A percentile compares a stretch with the other conserved stretches of the same genome.
phyloP scores from a whole-genome alignment of 352 stramenopile genomes.

The Blastocystis sp. region DNA sequence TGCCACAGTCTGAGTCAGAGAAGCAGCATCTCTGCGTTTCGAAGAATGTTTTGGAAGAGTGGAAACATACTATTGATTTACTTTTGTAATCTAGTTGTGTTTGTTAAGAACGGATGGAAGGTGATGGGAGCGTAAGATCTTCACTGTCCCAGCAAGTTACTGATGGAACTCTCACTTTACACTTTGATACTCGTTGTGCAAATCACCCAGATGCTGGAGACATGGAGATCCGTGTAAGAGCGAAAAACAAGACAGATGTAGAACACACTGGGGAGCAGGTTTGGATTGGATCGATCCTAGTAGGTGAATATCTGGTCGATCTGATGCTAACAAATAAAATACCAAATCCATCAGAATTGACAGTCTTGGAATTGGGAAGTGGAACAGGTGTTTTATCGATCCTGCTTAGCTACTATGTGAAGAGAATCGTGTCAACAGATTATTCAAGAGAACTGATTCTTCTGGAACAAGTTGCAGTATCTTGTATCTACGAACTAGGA shows the following conservation, averaged over 20 bases:
- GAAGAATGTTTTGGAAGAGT: neutral
- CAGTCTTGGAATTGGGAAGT: slow-evolving; percentile 6
- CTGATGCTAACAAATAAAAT: neutral
- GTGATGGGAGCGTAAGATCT: neutral
- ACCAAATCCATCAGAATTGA: neutral
- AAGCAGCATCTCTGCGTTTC: neutral
- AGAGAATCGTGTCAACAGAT: slow-evolving; percentile 3
- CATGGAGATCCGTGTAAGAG: neutral
- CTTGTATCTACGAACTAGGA: neutral
- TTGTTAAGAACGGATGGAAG: neutral
- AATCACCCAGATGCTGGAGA: neutral
- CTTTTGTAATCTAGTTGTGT: neutral
- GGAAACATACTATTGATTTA: slow-evolving; percentile 8
- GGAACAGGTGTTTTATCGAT: neutral
- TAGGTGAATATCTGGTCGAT: neutral
- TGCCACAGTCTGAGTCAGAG: neutral
- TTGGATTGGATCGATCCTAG: neutral
- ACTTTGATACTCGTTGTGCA: neutral
- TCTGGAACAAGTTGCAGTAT: neutral
- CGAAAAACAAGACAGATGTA: neutral
- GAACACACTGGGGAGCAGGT: slow-evolving; percentile 9
- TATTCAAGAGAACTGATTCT: neutral
- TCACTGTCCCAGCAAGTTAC: neutral
- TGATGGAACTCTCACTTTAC: neutral
- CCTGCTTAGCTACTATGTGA: neutral